Base-by-base conservation (phyloP, 495 filamentous ascomycete genomes). In the Immersiella caudata region DNA sequence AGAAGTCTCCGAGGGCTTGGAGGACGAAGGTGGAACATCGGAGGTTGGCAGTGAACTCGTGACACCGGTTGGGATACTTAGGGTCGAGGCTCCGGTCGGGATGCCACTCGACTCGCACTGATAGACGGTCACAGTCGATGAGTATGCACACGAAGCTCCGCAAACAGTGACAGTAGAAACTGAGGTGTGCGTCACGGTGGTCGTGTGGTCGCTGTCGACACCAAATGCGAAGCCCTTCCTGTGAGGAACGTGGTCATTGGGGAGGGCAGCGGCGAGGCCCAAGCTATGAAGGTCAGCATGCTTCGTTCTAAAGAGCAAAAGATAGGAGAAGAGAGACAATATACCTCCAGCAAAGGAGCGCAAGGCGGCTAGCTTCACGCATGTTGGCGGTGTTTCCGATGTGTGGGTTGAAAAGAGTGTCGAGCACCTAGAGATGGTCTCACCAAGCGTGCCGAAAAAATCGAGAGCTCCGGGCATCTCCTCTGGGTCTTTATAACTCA, bases 231-330 rank as follows among this genome's bases (percentile, higher is more conserved):
- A 27, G 22, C 57, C 27, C 12, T 29, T 33, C 57, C 18, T 59
- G 57, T 14, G 57, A 59, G 25, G 11, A 7, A n/a, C 27, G 12
- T 21, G 59, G 33, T 49, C 60, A n/a, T 46, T 46, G 11, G 60
- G 60, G 16, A 50, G 60, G 8, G 33, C 60, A 62, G 40, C 24
- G 33, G 24, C 60, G 21, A 62, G 18, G 22, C 35, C 46, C 35
- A 50, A 50, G 60, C 60, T 62, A 59, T 33, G 26, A 29, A 20
- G 57, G 57, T 33, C 26, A 59, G 18, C 57, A 46, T 46, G 40
- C 40, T 46, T 46, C 8, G 4, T 33, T 8, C 8, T 8, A 4
- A 18, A 5, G 11, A 46, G 40, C 16, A 46, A 2, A 12, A 46
- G 40, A 12, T 5, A 6, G 33, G 33, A 6, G 12, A 36, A 36